phyloP scores from a whole-genome alignment of 345 rosid species.

The Salix dunnii region DNA sequence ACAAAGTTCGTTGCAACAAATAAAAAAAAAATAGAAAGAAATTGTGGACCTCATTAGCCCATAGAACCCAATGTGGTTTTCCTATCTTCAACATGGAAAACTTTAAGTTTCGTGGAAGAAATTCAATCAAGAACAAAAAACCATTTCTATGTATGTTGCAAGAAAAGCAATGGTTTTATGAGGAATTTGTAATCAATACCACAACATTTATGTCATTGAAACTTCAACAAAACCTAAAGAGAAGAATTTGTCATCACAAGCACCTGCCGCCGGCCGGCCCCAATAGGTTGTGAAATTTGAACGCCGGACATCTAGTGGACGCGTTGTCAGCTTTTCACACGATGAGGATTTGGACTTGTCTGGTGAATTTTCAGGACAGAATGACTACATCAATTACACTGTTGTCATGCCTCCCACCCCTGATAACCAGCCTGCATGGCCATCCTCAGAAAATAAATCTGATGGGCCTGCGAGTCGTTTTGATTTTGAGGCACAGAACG shows the following conservation, averaged over 20 bases:
- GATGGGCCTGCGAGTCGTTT: conserved; percentile 33
- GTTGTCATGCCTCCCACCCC: conserved; percentile 95
- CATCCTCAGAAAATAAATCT: conserved; percentile 29
- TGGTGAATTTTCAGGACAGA: conserved; percentile 59
- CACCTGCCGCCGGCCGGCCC: conserved; percentile 47
- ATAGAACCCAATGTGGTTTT: neutral
- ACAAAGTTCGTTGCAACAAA: conserved; percentile 14
- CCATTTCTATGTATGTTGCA: neutral
- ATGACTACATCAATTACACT: conserved; percentile 81
- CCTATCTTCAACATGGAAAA: conserved; percentile 16
- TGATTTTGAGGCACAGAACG: conserved; percentile 18
- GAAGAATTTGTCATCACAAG: conserved; percentile 39
- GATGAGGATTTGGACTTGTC: conserved; percentile 76
- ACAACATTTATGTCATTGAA: conserved; percentile 27
- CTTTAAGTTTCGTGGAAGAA: conserved; percentile 3
- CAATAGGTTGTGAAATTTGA: conserved; percentile 60
- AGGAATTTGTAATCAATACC: neutral
- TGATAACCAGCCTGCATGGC: conserved; percentile 71
- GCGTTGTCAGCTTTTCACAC: conserved; percentile 57
- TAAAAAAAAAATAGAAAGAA: conserved; percentile 25
- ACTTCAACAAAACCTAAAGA: conserved; percentile 30
- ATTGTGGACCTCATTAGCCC: conserved; percentile 19
- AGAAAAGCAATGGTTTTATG: neutral
- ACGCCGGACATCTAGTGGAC: conserved; percentile 68
- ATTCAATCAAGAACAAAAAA: neutral